Base-by-base conservation (phyloP, 2,329 filamentous ascomycete genomes). In the Hypoxylon sp. region DNA sequence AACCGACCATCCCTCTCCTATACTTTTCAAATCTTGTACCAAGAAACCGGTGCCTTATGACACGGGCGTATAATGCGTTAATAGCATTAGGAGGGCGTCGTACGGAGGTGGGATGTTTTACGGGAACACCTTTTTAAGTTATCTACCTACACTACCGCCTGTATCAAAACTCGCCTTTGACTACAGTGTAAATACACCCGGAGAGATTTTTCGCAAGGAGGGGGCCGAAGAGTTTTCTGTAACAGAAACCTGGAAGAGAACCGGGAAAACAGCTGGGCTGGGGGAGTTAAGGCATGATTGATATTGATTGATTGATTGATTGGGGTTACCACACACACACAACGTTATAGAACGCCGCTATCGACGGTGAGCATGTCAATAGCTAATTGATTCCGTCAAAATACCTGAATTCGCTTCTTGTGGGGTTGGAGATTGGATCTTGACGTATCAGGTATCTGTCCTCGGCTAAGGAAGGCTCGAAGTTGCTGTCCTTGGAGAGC, bases 11-110 rank as follows among this genome's bases (percentile, higher is more conserved):
- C 29, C 29, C 29, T 55, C 61, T 67, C 39, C 43, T 56, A 61
- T 52, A 61, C 56, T 61, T 52, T 63, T 58, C 59, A 14, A 60
- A 53, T 47, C 59, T 63, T 61, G 61, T 60, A 67, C 43, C 50
- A 66, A 60, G 51, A 61, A 64, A 48, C 30, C 55, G 46, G 37
- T 19, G 47, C 52, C 48, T 65, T 65, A 67, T 48, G 52, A 70
- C 47, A 55, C 50, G 52, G 67, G 66, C 41, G 54, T 65, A 41
- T 48, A 51, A 66, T 53, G 67, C 65, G 67, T 71, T 59, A 60
- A 65, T 39, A 72, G 70, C 69, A 73, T 73, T 59, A 45, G 61
- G 61, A 68, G 37, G 69, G 68, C 68, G 71, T 72, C 69, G 64
- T 56, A 32, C 62, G 55, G 61, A 65, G 65, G 61, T 64, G 66